Evolutionary conservation across 106 monocot genomes (phyloP).

Genomic region (Platanthera zijinensis): DNA sequence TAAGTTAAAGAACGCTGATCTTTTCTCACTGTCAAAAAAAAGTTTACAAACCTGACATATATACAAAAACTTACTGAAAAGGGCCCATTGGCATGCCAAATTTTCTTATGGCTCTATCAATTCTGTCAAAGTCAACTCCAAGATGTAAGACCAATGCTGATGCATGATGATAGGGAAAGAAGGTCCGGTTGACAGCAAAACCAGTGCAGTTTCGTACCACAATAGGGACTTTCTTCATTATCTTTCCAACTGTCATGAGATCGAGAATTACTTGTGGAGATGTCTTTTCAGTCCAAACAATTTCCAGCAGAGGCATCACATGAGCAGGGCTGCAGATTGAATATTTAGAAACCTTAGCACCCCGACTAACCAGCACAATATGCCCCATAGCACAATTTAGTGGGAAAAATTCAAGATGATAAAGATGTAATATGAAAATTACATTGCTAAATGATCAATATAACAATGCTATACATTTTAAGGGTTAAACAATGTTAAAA

Average conservation of each 20-base stretch:
- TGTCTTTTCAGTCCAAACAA: conserved; percentile 70
- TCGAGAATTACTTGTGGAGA: conserved; percentile 80
- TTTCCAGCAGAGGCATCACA: conserved; percentile 81
- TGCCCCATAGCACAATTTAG: not conserved
- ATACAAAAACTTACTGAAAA: conserved; percentile 53
- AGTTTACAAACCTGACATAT: no score
- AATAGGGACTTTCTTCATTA: conserved; percentile 76
- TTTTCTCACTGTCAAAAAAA: no score
- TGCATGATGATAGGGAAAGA: conserved; percentile 67
- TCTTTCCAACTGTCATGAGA: conserved; percentile 67
- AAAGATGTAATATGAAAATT: not conserved
- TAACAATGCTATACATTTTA: not conserved
- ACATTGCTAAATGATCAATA: not conserved
- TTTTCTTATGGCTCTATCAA: conserved; percentile 56
- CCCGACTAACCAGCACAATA: not conserved
- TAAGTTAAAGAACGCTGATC: no score
- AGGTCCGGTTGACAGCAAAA: conserved; percentile 41
- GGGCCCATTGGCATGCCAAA: conserved; percentile 93
- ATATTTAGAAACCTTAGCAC: not conserved
- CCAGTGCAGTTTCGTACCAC: conserved; percentile 60
- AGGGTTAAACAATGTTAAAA: not conserved
- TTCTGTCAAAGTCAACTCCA: conserved; percentile 65
- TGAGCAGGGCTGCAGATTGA: conserved; percentile 53
- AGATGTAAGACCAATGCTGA: conserved; percentile 48
- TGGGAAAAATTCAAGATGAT: not conserved